Evolutionary conservation across 2,329 filamentous ascomycete species (phyloP).

Genomic region (Catunica adiposa): DNA sequence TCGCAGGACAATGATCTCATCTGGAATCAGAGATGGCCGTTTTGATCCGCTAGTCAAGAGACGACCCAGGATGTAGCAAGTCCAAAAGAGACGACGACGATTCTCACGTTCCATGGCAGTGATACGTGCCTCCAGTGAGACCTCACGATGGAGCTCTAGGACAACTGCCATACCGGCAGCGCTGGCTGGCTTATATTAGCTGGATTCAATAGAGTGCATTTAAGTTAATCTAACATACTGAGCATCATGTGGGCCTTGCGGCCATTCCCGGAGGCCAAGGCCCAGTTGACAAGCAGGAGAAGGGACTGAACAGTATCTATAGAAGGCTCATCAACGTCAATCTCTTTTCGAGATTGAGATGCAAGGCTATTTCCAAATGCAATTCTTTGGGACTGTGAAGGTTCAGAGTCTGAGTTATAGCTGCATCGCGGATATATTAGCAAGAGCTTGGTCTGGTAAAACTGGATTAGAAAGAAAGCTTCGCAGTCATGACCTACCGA

Average conservation of each 20-base stretch:
- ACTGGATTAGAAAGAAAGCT: conserved; percentile 1
- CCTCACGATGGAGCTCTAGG: conserved; percentile 63
- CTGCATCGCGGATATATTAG: conserved; percentile 41
- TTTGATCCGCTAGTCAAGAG: conserved; percentile 70
- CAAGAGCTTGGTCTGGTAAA: conserved; percentile 10
- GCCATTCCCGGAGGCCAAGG: conserved; percentile 59
- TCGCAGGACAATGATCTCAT: conserved; percentile 52
- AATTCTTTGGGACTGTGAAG: conserved; percentile 24
- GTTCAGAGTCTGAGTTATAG: conserved; percentile 46
- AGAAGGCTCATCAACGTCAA: conserved; percentile 68
- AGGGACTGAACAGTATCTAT: conserved; percentile 63
- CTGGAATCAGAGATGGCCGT: conserved; percentile 61
- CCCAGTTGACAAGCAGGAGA: conserved; percentile 58
- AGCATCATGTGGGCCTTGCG: conserved; percentile 80
- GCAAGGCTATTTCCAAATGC: conserved; percentile 58
- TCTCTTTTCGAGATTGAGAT: conserved; percentile 46
- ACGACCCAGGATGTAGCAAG: conserved; percentile 73
- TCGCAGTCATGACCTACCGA: conserved; percentile 29
- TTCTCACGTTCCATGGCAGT: conserved; percentile 48
- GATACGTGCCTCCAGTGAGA: conserved; percentile 34
- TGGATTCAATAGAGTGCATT: neutral
- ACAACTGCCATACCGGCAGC: conserved; percentile 72
- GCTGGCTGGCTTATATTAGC: conserved; percentile 38
- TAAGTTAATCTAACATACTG: conserved; percentile 32
- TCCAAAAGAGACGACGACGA: conserved; percentile 71